Conservation (phyloP, 441 rosid genomes). For the Lepidium campestre region DNA sequence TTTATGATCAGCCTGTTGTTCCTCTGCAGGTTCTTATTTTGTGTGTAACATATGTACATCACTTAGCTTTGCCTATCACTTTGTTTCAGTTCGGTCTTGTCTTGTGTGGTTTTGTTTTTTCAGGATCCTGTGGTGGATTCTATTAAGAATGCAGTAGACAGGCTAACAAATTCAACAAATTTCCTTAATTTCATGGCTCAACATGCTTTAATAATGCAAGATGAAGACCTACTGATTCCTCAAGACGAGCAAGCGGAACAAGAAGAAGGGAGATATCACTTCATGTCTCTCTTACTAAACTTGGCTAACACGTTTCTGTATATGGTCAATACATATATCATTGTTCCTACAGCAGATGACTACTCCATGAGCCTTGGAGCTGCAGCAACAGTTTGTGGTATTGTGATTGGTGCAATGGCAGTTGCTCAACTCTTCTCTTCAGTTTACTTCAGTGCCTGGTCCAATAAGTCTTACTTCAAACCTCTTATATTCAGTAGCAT, state of each 20-base stretch:
- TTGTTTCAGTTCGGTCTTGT: not conserved
- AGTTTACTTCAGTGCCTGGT: constrained; percentile 44
- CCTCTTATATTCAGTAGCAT: constrained; percentile 90
- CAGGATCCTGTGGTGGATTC: constrained; percentile 88
- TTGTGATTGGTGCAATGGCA: constrained; percentile 95
- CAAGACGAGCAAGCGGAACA: constrained; percentile 39
- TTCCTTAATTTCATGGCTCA: constrained; percentile 89
- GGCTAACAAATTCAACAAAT: constrained; percentile 76
- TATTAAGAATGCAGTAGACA: constrained; percentile 80
- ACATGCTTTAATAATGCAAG: constrained; percentile 92
- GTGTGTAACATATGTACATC: not conserved
- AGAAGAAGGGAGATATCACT: constrained; percentile 74
- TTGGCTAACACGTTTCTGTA: constrained; percentile 83
- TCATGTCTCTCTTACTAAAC: constrained; percentile 81
- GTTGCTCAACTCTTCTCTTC: constrained; percentile 95
- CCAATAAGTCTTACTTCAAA: constrained; percentile 75
- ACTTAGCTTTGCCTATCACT: not conserved
- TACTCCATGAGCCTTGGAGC: constrained; percentile 92
- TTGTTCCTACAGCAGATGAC: constrained; percentile 95
- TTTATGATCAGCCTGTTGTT: constrained; percentile 80
- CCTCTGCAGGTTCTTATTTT: constrained; percentile 46
- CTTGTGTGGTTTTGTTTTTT: not conserved
- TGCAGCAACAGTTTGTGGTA: constrained; percentile 95
- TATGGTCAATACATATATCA: constrained; percentile 94
- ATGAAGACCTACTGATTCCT: constrained; percentile 77